Base-by-base conservation (phyloP, 768 basidiomycete species). In the Termitomyces sp. region DNA sequence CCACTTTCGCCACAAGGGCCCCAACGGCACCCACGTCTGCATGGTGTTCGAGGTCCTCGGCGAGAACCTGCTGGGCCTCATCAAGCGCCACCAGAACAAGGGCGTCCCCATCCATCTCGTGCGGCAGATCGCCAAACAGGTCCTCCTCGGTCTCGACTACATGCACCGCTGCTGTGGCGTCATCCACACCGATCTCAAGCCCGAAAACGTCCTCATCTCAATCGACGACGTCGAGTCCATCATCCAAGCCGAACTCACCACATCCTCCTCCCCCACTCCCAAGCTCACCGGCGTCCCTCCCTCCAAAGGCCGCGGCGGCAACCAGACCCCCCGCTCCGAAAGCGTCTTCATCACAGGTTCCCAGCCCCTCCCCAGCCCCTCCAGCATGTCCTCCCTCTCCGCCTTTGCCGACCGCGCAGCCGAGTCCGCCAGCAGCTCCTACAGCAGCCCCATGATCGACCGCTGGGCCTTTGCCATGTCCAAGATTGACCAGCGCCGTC, bases 1-100 rank as follows among this genome's bases (percentile, higher is more conserved):
- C 76, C 94, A 98, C 70, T 99, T 99, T 72, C 83, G 88, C 27
- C 97, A 98, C 74, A 90, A 90, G 59, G 97, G 97, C 1, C 95
- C 95, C 10, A 97, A 99, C 70, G 97, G 97, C 37, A 88, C 84
- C 16, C 97, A 99, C 73, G 91, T 99, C 63, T 98, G 97, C 81
- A 98, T 99, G 97, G 95, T 97, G 14, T 98, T 98, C 67, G 97
- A 99, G 72, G 97, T 98, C 25, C 83, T 99, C 9, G 97, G 96
- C 59, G 96, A 99, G 75, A 98, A 96, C 69, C 78, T 99, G 2
- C 83, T 98, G 2, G 95, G 90, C 5, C 83, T 99, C 65, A 97
- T 98, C 82, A 98, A 97, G 74, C 85, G 96, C 11, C 94, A 98
- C 76, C 95, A 98, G 78, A 95, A 94, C 76, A 95, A 96, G 65